Percentiles rank a stretch among this genome's conserved stretches.
These are phyloP conservation scores for Vairimorpha apis DNA, from an alignment of 371 early-diverging fungal genomes.

Conservation along the genomic window DNA sequence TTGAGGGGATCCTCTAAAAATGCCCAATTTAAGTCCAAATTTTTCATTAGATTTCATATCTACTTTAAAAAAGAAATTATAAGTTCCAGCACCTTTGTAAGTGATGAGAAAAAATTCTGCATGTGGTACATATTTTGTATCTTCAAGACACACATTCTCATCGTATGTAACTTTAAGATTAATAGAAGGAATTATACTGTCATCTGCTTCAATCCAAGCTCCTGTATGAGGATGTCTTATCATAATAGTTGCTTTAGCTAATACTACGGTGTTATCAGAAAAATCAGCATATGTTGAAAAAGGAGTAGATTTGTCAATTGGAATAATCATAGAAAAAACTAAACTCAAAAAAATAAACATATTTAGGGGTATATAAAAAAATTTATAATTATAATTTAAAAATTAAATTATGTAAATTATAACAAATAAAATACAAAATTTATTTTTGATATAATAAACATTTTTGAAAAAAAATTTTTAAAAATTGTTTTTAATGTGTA, in stretches of 20 bases:
- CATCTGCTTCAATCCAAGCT: constrained; percentile 25
- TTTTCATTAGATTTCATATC: constrained; percentile 13
- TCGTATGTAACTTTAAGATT: constrained; percentile 25
- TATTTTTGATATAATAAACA: too few relatives aligned
- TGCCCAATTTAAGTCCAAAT: constrained; percentile 41
- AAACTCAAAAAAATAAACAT: constrained; percentile 23
- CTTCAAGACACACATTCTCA: constrained; percentile 25
- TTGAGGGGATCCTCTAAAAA: constrained; percentile 52
- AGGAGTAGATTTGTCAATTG: constrained; percentile 1
- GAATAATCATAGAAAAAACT: constrained; percentile 22
- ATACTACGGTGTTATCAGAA: constrained; percentile 37
- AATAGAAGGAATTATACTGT: neutral
- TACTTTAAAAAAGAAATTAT: constrained; percentile 46
- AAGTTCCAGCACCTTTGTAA: constrained; percentile 33
- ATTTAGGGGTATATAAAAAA: constrained; percentile 22
- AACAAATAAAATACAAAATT: too few relatives aligned
- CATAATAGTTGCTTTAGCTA: constrained; percentile 21
- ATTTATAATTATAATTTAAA: neutral
- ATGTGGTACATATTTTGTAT: constrained; percentile 36
- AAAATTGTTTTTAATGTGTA: too few relatives aligned
- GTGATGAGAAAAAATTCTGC: constrained; percentile 52
- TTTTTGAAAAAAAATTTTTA: too few relatives aligned
- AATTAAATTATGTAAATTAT: too few relatives aligned
- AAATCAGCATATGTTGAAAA: too few relatives aligned
- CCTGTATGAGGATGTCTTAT: neutral